A percentile compares a stretch with the other conserved stretches of the same genome.
phyloP scores from a whole-genome alignment of 2,329 filamentous ascomycete genomes.

The Colletotrichum magnum region DNA sequence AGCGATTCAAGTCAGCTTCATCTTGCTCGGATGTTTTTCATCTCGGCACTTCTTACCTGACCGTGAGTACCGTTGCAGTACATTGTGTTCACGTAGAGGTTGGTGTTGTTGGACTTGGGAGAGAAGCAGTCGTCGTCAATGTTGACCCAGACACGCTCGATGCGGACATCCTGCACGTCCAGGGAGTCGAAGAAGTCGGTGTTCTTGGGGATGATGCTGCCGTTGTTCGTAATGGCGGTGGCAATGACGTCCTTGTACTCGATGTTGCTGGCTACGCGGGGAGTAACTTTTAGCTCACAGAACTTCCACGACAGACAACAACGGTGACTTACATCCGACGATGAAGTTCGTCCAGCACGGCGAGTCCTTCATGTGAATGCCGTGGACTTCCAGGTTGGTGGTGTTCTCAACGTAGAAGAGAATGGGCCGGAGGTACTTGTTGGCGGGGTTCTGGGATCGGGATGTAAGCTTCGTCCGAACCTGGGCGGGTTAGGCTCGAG shows the following conservation, averaged over 20 bases:
- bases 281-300: background rate
- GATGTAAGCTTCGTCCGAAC: background rate
- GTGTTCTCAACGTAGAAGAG: conserved; percentile 75
- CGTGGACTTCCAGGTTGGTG: conserved; percentile 69
- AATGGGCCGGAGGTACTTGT: conserved; percentile 71
- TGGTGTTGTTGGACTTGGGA: conserved; percentile 71
- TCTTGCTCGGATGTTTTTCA: conserved; percentile 56
- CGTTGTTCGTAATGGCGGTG: conserved; percentile 64
- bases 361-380: conserved; percentile 72
- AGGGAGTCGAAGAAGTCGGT: conserved; percentile 75
- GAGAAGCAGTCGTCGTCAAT: conserved; percentile 74
- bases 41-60: background rate
- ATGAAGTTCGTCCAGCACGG: conserved; percentile 77
- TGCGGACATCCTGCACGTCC: conserved; percentile 67
- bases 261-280: conserved; percentile 58
- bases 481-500: background rate
- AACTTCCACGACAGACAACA: background rate
- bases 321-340: conserved; percentile 58
- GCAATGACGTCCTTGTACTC: conserved; percentile 68
- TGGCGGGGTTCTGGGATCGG: conserved; percentile 63
- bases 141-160: conserved; percentile 65
- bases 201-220: conserved; percentile 66
- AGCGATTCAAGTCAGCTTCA: background rate
- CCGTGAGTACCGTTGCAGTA: conserved; percentile 66
- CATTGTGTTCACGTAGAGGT: conserved; percentile 71